phyloP scores from a whole-genome alignment of 1,284 basidiomycete genomes.

The Cutaneotrichosporon arboriforme region DNA sequence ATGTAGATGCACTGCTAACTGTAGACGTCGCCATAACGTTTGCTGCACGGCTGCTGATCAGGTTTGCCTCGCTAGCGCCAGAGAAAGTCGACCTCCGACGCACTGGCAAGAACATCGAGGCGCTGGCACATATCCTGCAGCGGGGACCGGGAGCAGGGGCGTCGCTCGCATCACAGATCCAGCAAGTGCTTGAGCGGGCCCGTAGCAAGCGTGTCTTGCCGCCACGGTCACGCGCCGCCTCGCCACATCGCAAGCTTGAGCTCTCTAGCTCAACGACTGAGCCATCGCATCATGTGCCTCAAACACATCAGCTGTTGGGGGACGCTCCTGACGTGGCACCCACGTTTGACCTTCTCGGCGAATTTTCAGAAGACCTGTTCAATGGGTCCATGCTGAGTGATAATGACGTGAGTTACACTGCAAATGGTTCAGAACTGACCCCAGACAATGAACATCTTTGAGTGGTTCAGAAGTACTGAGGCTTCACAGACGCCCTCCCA shows the following conservation, averaged over 20 bases:
- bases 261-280: background rate
- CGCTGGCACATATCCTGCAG: slow-evolving; percentile 26
- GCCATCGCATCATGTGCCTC: background rate
- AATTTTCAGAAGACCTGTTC: slow-evolving; percentile 7
- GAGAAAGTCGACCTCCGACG: slow-evolving; percentile 30
- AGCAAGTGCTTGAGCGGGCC: slow-evolving; percentile 1
- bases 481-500: background rate
- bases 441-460: slow-evolving; percentile 4
- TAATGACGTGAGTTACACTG: slow-evolving; percentile 3
- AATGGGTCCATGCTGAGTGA: slow-evolving; percentile 1
- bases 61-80: slow-evolving; percentile 33
- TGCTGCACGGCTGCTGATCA: slow-evolving; percentile 35
- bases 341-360: slow-evolving; percentile 4
- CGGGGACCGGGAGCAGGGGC: slow-evolving; percentile 15
- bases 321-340: too few relatives aligned
- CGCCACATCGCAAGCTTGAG: background rate
- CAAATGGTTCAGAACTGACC: background rate
- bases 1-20: background rate
- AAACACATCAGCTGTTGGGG: background rate
- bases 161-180: slow-evolving; percentile 2
- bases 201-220: slow-evolving; percentile 2
- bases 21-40: slow-evolving; percentile 30
- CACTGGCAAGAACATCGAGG: slow-evolving; percentile 35
- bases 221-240: background rate
- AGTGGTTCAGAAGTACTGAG: background rate